A percentile compares a stretch with the other conserved stretches of the same genome.
These are phyloP conservation scores for Nicotiana knightiana DNA, from an alignment of 257 asterid genomes.

Conservation along the genomic window DNA sequence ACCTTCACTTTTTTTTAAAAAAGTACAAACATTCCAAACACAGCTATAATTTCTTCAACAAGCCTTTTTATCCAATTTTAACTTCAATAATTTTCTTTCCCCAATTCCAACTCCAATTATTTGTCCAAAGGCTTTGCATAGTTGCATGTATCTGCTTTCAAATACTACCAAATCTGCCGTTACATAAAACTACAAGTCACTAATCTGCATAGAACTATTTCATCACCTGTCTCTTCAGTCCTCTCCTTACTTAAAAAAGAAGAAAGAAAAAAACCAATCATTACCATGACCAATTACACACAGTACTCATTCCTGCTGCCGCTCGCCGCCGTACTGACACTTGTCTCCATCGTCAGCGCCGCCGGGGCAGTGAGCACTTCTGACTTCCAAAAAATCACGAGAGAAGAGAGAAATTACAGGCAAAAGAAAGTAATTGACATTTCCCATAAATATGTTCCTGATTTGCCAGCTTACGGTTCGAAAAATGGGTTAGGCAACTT, in stretches of 20 bases:
- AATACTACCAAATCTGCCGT: background rate
- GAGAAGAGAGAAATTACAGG: background rate
- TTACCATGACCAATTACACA: background rate
- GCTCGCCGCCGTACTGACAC: background rate
- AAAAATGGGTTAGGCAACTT: background rate
- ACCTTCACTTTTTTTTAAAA: too few relatives aligned
- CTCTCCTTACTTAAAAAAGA: background rate
- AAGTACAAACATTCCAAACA: too few relatives aligned
- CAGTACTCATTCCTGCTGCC: background rate
- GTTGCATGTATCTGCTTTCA: background rate
- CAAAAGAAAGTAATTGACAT: background rate
- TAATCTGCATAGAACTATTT: background rate
- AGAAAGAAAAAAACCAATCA: too few relatives aligned
- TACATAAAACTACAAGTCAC: background rate
- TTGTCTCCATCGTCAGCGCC: background rate
- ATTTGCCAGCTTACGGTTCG: slow-evolving; percentile 1
- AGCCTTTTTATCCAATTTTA: background rate
- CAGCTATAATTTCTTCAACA: too few relatives aligned
- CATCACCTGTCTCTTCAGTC: background rate
- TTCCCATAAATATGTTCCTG: slow-evolving; percentile 1
- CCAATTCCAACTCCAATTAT: background rate
- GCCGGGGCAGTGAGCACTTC: background rate
- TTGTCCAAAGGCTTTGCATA: background rate
- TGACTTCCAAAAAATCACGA: background rate
- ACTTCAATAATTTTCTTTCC: too few relatives aligned